A percentile compares a stretch with the other conserved stretches of the same genome.
Conservation (phyloP, 1,284 basidiomycete species). For the Naganishia albida region DNA sequence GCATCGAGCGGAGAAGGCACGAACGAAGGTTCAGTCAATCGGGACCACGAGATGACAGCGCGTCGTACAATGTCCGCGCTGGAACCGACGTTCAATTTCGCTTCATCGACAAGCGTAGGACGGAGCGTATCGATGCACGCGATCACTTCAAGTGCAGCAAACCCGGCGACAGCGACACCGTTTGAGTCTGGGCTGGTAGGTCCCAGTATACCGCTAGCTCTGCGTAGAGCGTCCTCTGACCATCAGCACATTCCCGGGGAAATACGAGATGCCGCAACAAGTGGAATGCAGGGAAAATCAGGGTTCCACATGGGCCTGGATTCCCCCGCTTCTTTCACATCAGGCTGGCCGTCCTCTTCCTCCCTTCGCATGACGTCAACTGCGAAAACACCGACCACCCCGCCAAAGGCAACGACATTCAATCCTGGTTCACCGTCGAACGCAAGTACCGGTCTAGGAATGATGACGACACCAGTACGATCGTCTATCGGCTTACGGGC, state of each 20-base stretch:
- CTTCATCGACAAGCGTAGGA: background rate
- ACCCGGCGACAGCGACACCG: background rate
- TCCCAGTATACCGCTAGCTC: slow-evolving; percentile 25
- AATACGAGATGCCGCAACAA: background rate
- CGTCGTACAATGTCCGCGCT: slow-evolving; percentile 5
- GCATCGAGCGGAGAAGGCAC: background rate
- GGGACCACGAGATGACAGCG: background rate
- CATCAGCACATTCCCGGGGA: background rate
- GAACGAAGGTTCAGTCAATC: background rate
- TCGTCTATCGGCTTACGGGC: slow-evolving; percentile 4
- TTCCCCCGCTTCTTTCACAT: background rate
- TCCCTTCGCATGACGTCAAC: background rate
- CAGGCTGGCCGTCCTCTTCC: slow-evolving; percentile 3
- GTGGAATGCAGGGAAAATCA: background rate
- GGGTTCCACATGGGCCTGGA: background rate
- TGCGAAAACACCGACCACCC: slow-evolving; percentile 8
- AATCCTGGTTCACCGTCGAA: slow-evolving; percentile 18
- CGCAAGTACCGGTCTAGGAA: background rate
- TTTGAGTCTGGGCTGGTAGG: slow-evolving; percentile 1
- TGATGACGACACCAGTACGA: background rate
- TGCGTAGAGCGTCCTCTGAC: slow-evolving; percentile 19
- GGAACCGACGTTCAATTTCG: background rate
- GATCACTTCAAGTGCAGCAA: background rate
- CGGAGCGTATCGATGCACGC: slow-evolving; percentile 19
- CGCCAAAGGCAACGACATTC: slow-evolving; percentile 4